Evolutionary conservation across 768 basidiomycete species (phyloP).

Genomic region (Amanita thiersii): DNA sequence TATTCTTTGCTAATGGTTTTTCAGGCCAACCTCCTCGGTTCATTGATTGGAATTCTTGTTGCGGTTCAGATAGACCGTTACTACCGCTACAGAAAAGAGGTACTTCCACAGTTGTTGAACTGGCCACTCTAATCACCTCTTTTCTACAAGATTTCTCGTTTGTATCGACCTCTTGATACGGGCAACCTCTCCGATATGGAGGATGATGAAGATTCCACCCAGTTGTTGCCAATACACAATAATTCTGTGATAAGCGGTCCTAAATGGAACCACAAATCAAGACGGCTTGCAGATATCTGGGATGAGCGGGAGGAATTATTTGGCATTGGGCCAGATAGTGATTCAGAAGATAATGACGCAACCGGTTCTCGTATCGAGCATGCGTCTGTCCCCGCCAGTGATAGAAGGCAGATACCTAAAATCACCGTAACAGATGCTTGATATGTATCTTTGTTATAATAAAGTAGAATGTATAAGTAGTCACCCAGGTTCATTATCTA

Average conservation of each 20-base stretch:
- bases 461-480: neutral
- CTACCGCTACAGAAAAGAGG: slow-evolving; percentile 75
- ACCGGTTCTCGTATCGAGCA: slow-evolving; percentile 8
- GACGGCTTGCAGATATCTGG: slow-evolving; percentile 59
- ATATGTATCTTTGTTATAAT: neutral
- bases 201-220: slow-evolving; percentile 47
- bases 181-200: slow-evolving; percentile 45
- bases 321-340: slow-evolving; percentile 56
- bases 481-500: neutral
- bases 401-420: slow-evolving; percentile 3
- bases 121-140: neutral
- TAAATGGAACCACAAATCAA: slow-evolving; percentile 20
- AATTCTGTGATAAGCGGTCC: slow-evolving; percentile 14
- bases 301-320: slow-evolving; percentile 75
- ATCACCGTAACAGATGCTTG: slow-evolving; percentile 2
- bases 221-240: slow-evolving; percentile 50
- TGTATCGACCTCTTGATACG: slow-evolving; percentile 66
- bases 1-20: slow-evolving; percentile 1
- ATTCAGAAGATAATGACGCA: slow-evolving; percentile 35
- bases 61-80: slow-evolving; percentile 67
- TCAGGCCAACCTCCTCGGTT: slow-evolving; percentile 79
- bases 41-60: slow-evolving; percentile 55
- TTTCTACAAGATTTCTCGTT: slow-evolving; percentile 52
- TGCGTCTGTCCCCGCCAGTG: neutral
- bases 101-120: too few relatives aligned